phyloP scores from a whole-genome alignment of 148 eudicot species.

The Diospyros lotus region DNA sequence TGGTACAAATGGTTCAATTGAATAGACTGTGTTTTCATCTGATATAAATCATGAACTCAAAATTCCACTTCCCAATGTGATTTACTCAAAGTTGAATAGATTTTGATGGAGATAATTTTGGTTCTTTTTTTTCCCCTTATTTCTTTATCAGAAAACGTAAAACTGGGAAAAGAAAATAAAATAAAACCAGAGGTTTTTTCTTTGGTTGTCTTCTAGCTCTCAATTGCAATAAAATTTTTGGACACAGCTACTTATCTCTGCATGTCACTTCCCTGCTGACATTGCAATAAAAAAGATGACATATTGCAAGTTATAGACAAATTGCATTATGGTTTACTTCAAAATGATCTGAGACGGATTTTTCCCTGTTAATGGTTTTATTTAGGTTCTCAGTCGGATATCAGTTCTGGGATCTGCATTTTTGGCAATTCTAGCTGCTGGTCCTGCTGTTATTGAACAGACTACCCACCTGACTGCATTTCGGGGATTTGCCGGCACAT shows the following conservation, averaged over 20 bases:
- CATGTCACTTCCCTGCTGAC: too few relatives aligned
- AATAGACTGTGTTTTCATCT: not conserved
- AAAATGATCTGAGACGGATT: not conserved
- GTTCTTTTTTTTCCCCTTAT: not conserved
- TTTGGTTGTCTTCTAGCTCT: too few relatives aligned
- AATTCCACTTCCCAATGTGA: not conserved
- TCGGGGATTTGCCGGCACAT: conserved; percentile 92
- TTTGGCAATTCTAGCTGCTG: conserved; percentile 90
- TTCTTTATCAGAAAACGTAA: not conserved
- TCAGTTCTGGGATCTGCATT: conserved; percentile 91
- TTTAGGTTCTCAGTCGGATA: conserved; percentile 83
- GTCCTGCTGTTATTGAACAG: conserved; percentile 89
- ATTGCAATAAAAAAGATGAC: too few relatives aligned
- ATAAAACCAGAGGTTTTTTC: too few relatives aligned
- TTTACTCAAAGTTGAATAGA: not conserved
- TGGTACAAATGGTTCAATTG: too few relatives aligned
- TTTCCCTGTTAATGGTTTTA: conserved; percentile 4
- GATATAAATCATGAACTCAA: not conserved
- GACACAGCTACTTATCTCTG: too few relatives aligned
- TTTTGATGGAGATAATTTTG: not conserved
- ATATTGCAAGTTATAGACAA: not conserved
- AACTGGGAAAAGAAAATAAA: not conserved
- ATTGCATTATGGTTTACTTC: not conserved
- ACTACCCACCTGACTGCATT: conserved; percentile 87
- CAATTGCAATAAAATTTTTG: too few relatives aligned